These are phyloP conservation scores for Cucumis sativus DNA, from an alignment of 306 rosid genomes.

Conservation along the genomic window DNA sequence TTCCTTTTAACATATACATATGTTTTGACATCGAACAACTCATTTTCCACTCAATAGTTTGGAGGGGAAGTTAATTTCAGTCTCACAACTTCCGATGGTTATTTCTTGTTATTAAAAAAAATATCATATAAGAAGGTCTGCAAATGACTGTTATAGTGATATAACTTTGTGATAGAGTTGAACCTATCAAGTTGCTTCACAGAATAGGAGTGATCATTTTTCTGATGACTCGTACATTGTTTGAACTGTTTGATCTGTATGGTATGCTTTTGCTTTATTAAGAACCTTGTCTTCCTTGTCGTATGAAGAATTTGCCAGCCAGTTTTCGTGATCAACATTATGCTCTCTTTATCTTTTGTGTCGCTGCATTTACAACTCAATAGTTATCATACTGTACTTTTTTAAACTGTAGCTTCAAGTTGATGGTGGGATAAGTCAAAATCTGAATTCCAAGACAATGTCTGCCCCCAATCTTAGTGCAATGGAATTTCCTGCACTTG, in stretches of 20 bases:
- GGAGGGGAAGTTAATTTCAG: neutral
- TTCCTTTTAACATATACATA: neutral
- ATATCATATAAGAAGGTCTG: neutral
- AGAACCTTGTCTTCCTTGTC: neutral
- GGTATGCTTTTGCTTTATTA: neutral
- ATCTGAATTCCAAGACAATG: slow-evolving; percentile 53
- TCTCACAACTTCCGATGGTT: neutral
- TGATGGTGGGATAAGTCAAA: slow-evolving; percentile 63
- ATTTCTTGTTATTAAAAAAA: neutral
- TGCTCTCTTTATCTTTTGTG: neutral
- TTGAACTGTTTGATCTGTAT: neutral
- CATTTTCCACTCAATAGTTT: neutral
- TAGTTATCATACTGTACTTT: slow-evolving; percentile 9
- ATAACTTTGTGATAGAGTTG: neutral
- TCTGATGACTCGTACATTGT: neutral
- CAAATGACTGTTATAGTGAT: neutral
- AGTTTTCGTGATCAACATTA: neutral
- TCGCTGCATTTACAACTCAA: neutral
- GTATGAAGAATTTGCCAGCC: neutral
- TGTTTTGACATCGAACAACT: neutral
- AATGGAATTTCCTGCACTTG: slow-evolving; percentile 83
- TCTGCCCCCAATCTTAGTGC: slow-evolving; percentile 62
- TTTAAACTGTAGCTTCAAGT: slow-evolving; percentile 73
- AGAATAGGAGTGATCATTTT: neutral
- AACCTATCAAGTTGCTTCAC: neutral